Percentiles rank a stretch among this genome's conserved stretches.
Evolutionary conservation across 2,329 filamentous ascomycete species (phyloP).

Genomic region (Colletotrichum tropicale): DNA sequence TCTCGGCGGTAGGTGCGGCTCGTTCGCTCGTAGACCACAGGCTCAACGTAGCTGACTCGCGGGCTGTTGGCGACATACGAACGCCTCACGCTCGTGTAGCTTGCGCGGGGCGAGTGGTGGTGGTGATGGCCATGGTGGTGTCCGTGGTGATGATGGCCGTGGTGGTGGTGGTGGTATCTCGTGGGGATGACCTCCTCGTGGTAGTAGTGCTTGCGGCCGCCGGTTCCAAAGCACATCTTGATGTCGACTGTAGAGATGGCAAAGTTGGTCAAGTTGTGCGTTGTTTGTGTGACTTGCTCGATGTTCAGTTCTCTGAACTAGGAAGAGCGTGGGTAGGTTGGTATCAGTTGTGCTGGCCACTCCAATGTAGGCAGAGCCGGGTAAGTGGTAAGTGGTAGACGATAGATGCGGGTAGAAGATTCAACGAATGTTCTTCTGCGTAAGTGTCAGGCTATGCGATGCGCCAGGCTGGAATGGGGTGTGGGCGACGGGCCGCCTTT

Average conservation of each 20-base stretch:
- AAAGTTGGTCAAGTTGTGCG: neutral
- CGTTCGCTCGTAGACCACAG: conserved; percentile 42
- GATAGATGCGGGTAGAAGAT: conserved; percentile 1
- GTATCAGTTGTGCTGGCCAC: neutral
- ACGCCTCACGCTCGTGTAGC: conserved; percentile 44
- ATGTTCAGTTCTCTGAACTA: neutral
- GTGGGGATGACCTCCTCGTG: conserved; percentile 57
- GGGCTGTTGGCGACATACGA: conserved; percentile 43
- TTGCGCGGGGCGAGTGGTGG: conserved; percentile 42
- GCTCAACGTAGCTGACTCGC: conserved; percentile 42
- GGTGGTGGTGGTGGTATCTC: conserved; percentile 38
- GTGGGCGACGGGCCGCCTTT: conserved; percentile 10
- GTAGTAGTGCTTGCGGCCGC: conserved; percentile 56
- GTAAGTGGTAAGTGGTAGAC: neutral
- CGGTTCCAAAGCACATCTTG: conserved; percentile 55
- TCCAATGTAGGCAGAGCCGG: neutral
- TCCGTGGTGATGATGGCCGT: conserved; percentile 36
- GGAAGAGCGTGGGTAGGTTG: neutral
- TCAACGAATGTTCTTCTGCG: conserved; percentile 5
- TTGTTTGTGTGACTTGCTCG: neutral
- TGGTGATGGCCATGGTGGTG: conserved; percentile 37
- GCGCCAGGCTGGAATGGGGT: neutral
- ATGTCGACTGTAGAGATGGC: neutral
- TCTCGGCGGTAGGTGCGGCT: conserved; percentile 35
- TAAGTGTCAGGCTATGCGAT: conserved; percentile 3